Evolutionary conservation across 208 protist genomes (phyloP).

Genomic region (Trypanosomatidae sp.): DNA sequence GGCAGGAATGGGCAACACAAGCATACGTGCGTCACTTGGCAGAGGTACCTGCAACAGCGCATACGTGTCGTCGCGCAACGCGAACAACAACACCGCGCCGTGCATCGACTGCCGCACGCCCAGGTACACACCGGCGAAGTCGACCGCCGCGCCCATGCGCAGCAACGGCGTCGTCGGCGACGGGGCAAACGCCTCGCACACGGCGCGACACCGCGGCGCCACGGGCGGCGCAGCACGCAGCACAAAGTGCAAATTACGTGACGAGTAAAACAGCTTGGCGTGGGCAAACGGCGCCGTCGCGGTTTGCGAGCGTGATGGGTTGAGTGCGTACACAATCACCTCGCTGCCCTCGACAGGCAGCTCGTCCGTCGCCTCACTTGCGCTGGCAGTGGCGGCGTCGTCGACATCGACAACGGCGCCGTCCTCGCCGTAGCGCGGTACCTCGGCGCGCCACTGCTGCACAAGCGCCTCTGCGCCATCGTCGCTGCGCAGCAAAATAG

Average conservation of each 20-base stretch:
- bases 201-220: background rate
- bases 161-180: background rate
- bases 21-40: constrained; percentile 13
- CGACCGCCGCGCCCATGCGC: constrained; percentile 18
- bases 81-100: constrained; percentile 21
- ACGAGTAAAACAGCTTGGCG: constrained; percentile 52
- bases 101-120: constrained; percentile 10
- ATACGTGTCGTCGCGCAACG: constrained; percentile 23
- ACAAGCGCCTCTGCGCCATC: constrained; percentile 37
- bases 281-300: constrained; percentile 37
- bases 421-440: constrained; percentile 2
- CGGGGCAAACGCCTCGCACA: background rate
- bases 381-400: constrained; percentile 2
- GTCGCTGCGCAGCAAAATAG: constrained; percentile 28
- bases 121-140: constrained; percentile 42
- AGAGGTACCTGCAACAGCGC: constrained; percentile 43
- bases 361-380: background rate
- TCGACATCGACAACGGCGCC: constrained; percentile 4
- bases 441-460: constrained; percentile 51
- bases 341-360: constrained; percentile 34
- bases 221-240: background rate
- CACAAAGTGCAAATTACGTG: constrained; percentile 30
- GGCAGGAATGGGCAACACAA: constrained; percentile 19
- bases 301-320: constrained; percentile 29
- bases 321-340: constrained; percentile 43